A percentile compares a stretch with the other conserved stretches of the same genome.
Conservation (phyloP, 805 yeast genomes). For the Nakazawaea siamensis region DNA sequence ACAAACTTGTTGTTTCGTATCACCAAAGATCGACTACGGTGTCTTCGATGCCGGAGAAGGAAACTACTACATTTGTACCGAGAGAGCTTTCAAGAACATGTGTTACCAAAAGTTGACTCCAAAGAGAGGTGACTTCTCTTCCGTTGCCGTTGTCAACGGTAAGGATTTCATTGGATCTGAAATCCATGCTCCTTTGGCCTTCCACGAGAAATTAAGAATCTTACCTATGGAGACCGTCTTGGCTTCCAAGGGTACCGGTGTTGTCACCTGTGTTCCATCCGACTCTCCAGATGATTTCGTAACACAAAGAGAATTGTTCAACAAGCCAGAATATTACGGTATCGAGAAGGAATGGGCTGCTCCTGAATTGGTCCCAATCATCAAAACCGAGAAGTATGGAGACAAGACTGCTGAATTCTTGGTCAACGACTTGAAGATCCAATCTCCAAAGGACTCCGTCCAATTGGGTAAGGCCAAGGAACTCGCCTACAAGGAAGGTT, state of each 20-base stretch:
- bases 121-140: conserved; percentile 64
- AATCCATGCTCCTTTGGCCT: conserved; percentile 78
- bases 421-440: conserved; percentile 82
- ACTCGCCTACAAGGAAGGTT: conserved; percentile 93
- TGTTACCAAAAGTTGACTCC: conserved; percentile 91
- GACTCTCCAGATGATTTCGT: conserved; percentile 97
- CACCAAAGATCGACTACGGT: conserved; percentile 91
- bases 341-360: conserved; percentile 83
- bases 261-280: conserved; percentile 97
- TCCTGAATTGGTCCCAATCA: conserved; percentile 63
- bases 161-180: conserved; percentile 73
- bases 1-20: conserved; percentile 95
- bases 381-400: conserved; percentile 81
- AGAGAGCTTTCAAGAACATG: conserved; percentile 97
- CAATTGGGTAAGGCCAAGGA: conserved; percentile 91
- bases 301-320: conserved; percentile 73
- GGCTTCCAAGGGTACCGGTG: conserved; percentile 97
- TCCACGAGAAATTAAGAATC: conserved; percentile 61
- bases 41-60: conserved; percentile 66
- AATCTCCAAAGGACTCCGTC: conserved; percentile 86
- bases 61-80: conserved; percentile 73
- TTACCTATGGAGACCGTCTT: conserved; percentile 97
- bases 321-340: conserved; percentile 86
- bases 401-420: conserved; percentile 77
- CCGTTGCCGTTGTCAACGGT: conserved; percentile 60